phyloP scores from a whole-genome alignment of 768 basidiomycete species.

The Ramaria sp. region DNA sequence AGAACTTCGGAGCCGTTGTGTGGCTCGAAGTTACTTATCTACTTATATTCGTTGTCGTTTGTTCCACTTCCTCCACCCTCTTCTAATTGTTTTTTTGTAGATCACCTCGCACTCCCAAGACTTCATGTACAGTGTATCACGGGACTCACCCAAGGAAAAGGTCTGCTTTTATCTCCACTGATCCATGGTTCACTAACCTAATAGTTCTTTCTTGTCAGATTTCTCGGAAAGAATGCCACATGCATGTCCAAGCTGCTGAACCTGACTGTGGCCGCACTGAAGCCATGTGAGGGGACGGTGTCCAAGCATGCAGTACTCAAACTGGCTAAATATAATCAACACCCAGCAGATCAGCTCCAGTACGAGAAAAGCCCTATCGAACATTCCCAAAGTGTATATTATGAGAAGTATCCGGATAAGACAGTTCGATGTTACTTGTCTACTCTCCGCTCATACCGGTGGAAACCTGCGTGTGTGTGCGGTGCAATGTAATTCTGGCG shows the following conservation, averaged over 20 bases:
- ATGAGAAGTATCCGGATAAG: slow-evolving; percentile 85
- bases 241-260: slow-evolving; percentile 90
- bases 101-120: slow-evolving; percentile 98
- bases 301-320: slow-evolving; percentile 86
- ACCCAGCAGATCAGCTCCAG: slow-evolving; percentile 96
- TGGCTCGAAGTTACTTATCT: slow-evolving; percentile 96
- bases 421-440: slow-evolving; percentile 30
- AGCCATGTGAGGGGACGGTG: slow-evolving; percentile 76
- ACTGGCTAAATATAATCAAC: slow-evolving; percentile 97
- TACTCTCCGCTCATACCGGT: background rate
- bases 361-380: slow-evolving; percentile 87
- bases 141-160: slow-evolving; percentile 89
- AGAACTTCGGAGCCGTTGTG: slow-evolving; percentile 95
- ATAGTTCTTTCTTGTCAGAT: slow-evolving; percentile 25
- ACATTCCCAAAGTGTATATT: slow-evolving; percentile 79
- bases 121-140: slow-evolving; percentile 98
- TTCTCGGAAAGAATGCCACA: slow-evolving; percentile 92
- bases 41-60: slow-evolving; percentile 91
- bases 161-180: slow-evolving; percentile 3
- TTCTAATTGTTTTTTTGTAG: background rate
- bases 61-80: slow-evolving; percentile 1
- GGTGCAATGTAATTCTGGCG: slow-evolving; percentile 65
- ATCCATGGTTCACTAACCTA: background rate
- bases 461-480: slow-evolving; percentile 5
- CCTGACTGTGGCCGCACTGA: slow-evolving; percentile 74